Conservation (phyloP, 2,329 filamentous ascomycete species). For the Lecanosticta acicola region DNA sequence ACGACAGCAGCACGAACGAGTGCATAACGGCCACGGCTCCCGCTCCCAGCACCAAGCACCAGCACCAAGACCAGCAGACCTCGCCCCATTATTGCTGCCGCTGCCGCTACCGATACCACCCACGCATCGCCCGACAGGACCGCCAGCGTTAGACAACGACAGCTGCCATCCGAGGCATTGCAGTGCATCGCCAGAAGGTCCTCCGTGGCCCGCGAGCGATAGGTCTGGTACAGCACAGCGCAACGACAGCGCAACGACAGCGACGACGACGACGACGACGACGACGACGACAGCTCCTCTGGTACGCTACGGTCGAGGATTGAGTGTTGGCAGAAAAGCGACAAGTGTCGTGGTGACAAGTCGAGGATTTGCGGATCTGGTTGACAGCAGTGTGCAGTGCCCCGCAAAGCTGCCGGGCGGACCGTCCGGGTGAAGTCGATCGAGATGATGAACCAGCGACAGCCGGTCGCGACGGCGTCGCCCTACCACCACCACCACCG, state of each 20-base stretch:
- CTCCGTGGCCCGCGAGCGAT: too few species aligned
- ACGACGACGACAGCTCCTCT: too few species aligned
- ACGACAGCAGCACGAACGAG: conserved; percentile 2
- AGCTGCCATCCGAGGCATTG: not conserved
- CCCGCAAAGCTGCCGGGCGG: too few species aligned
- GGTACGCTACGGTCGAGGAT: too few species aligned
- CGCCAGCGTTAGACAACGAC: not conserved
- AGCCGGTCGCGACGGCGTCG: conserved; percentile 22
- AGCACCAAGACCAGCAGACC: not conserved
- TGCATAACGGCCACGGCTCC: conserved; percentile 6
- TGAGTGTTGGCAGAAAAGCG: too few species aligned
- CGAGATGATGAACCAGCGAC: conserved; percentile 27
- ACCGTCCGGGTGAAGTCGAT: too few species aligned
- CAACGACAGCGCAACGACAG: too few species aligned
- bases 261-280: too few species aligned
- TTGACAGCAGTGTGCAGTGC: too few species aligned
- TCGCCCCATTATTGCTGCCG: not conserved
- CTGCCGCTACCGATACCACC: not conserved
- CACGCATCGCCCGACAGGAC: not conserved
- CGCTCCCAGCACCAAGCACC: conserved; percentile 1
- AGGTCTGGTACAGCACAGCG: too few species aligned
- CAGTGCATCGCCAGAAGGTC: not conserved
- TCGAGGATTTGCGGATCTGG: too few species aligned
- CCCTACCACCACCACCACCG: conserved; percentile 19
- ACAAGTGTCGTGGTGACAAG: conserved; percentile 2